Conservation (phyloP, 257 asterid genomes). For the Salvia rosmarinus region DNA sequence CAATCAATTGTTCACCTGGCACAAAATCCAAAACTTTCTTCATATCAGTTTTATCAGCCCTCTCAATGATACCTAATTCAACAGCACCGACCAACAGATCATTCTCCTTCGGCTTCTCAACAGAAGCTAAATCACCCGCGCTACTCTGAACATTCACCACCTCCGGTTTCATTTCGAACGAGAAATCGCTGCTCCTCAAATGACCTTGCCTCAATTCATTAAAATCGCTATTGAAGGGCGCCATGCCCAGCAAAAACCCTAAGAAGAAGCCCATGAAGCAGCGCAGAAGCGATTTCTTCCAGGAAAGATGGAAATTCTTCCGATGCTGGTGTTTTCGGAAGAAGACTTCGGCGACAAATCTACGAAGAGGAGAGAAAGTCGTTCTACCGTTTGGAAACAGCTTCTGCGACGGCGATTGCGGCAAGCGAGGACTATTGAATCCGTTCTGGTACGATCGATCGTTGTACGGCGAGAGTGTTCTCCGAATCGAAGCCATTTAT, state of each 20-base stretch:
- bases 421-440: slow-evolving; percentile 46
- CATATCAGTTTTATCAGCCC: slow-evolving; percentile 34
- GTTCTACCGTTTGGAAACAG: slow-evolving; percentile 52
- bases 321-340: slow-evolving; percentile 49
- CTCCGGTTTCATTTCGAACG: slow-evolving; percentile 49
- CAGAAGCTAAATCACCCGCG: slow-evolving; percentile 38
- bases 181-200: slow-evolving; percentile 44
- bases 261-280: slow-evolving; percentile 67
- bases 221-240: slow-evolving; percentile 58
- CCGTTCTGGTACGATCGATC: slow-evolving; percentile 78
- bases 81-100: slow-evolving; percentile 47
- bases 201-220: slow-evolving; percentile 45
- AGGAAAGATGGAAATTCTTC: slow-evolving; percentile 52
- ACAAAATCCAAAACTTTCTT: slow-evolving; percentile 41
- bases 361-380: slow-evolving; percentile 57
- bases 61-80: slow-evolving; percentile 43
- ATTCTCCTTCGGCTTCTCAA: slow-evolving; percentile 40
- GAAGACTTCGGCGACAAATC: slow-evolving; percentile 48
- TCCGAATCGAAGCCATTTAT: slow-evolving; percentile 90
- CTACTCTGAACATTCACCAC: slow-evolving; percentile 39
- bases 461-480: slow-evolving; percentile 78
- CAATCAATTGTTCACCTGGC: slow-evolving; percentile 64
- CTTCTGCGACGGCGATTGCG: slow-evolving; percentile 72
- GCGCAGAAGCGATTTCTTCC: slow-evolving; percentile 62
- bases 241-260: slow-evolving; percentile 86